Base-by-base conservation (phyloP, 2,329 filamentous ascomycete species). In the Verticillium longisporum region DNA sequence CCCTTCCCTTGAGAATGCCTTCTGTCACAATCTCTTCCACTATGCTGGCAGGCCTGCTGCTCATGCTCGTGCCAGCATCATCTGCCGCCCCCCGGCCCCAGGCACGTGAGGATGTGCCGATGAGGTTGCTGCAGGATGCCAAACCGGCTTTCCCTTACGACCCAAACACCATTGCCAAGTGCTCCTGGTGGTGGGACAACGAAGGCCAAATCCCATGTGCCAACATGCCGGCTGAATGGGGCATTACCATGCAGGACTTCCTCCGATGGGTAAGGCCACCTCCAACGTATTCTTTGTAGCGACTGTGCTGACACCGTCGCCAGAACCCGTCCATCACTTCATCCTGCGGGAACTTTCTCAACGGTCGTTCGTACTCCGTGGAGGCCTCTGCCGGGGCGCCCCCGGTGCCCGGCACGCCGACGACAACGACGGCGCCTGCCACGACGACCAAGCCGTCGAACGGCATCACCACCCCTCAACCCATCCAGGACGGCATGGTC, bases 321-420 rank as follows among this genome's bases (percentile, higher is more conserved):
- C 15, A 61, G 60, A 61, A 61, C 60, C 60, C 60, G 6, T 61
- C 60, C 57, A 18, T 61, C 36, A 38, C 36, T 18, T 37, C 60
- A 6, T 32, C 38, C 15, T 61, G 60, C 26, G 15, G 15, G 1
- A 56, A 50, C 21, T 7, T 59, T 10, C 34, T 56, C 37, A 31
- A 36, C 4, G 57, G 50, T 9, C 33, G 45, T 5, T 56, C 45
- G 2, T 61, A 61, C 57, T 61, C 57, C 41, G 57, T 61, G 10
- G 60, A 61, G 14, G 60, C 60, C 36, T 37, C 61, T 10, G 18
- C 56, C 15, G 61, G 38, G 33, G 62, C 65, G 33, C 61, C 62
- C 18, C 26, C 32, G 21, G 55, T 58, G 2, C 32, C 53, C 68
- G 66, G 68, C 68, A 69, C 45, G 61, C 63, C 7, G 18, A 32